Evolutionary conservation across 345 rosid genomes (phyloP), one percentile per base, ranked within the genome.

Genomic region (Limnanthes douglasii): DNA sequence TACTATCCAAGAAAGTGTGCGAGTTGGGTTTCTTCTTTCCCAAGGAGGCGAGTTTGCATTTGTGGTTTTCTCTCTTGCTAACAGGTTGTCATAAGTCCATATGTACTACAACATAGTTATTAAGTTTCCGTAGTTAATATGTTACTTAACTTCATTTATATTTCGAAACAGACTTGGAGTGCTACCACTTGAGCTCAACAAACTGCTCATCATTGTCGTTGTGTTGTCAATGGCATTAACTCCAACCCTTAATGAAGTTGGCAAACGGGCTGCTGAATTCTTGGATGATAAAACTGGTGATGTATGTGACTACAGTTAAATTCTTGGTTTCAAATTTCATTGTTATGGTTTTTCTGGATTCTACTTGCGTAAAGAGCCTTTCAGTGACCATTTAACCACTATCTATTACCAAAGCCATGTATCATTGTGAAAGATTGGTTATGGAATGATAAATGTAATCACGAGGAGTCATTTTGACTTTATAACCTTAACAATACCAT

Each of bases 41-140:
- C 97, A 88, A 56, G 97, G 97, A 65, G 97, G 97, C 21, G 95
- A 88, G 61, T 88, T 88, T 39, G 97, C 78, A 19, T 88, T 88
- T 21, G 95, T 88, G 19, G 97, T 88, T 11, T 88, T 88, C 53
- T 83, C 95, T 57, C 60, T 88, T 27, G 95, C 97, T 31, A 88
- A 88, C 76, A 68, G 93, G 97, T 83, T 26, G 5, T 43, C 31
- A 11, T 14, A 20, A 17, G 32, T 52, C 15, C 40, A 22, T n/a
- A n/a, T n/a, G n/a, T n/a, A n/a, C n/a, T n/a, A n/a, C n/a, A n/a
- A n/a, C n/a, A n/a, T n/a, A n/a, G n/a, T n/a, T n/a, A n/a, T n/a
- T n/a, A n/a, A n/a, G n/a, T n/a, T n/a, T n/a, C n/a, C n/a, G n/a
- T n/a, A n/a, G n/a, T n/a, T n/a, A n/a, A n/a, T n/a, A n/a, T n/a